Conservation (phyloP, 495 filamentous ascomycete species). For the Terfezia claveryi region DNA sequence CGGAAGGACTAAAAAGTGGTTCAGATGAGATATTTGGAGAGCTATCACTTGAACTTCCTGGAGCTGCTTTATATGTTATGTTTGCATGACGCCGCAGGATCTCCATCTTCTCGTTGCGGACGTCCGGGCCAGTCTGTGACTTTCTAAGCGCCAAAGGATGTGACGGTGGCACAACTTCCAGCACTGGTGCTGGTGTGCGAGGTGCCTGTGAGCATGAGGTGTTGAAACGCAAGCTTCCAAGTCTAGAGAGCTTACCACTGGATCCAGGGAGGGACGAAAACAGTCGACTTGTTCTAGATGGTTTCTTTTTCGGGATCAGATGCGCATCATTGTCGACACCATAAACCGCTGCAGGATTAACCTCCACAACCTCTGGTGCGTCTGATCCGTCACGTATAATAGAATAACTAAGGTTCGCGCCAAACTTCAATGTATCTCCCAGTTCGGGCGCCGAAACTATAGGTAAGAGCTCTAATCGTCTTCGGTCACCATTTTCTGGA, state of each 20-base stretch:
- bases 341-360: not conserved
- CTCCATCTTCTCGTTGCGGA: conserved; percentile 8
- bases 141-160: conserved; percentile 7
- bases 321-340: no score
- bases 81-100: conserved; percentile 5
- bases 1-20: not conserved
- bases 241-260: not conserved
- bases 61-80: conserved; percentile 2
- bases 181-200: not conserved
- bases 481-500: no score
- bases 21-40: conserved; percentile 4
- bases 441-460: no score
- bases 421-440: no score
- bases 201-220: not conserved
- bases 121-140: conserved; percentile 13
- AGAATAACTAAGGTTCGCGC: no score
- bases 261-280: not conserved
- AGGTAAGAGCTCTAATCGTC: no score
- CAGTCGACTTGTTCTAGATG: not conserved
- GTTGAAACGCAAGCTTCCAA: not conserved
- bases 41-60: not conserved
- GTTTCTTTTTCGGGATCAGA: not conserved
- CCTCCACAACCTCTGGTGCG: not conserved
- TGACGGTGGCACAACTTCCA: not conserved
- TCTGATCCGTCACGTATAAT: not conserved